Evolutionary conservation across 768 basidiomycete species (phyloP), one percentile per base, ranked within the genome.

Genomic region (Mycena galericulata): DNA sequence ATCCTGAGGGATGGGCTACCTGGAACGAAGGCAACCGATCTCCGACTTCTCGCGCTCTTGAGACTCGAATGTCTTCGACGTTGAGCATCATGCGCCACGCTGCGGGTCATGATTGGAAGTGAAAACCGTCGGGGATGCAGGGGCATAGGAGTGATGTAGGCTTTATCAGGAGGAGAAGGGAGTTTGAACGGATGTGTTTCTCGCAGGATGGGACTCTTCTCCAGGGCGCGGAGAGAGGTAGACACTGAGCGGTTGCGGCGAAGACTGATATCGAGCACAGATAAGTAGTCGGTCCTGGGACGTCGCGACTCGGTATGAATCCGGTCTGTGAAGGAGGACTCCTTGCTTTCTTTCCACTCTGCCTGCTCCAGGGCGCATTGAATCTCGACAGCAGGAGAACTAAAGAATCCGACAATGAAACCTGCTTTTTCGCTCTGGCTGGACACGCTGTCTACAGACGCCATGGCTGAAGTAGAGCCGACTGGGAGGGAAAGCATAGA

Each of bases 321-420:
- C 30, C 70, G 71, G 59, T 74, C 72, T 12, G 59, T 62, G 27
- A 73, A 72, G 18, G 74, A 77, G 24, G 68, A 68, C 24, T 69
- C 65, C 55, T 73, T 67, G 46, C 62, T 56, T 61, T 74, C 73
- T 41, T 67, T 54, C 57, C 66, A 72, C 50, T 70, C 56, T 29
- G 68, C 47, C 32, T 73, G 65, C 36, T 75, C 63, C 29, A 72
- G 54, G 9, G 69, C 62, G 38, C 54, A 49, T 55, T 75, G 79
- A 27, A 79, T 71, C 76, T 86, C 85, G 79, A 80, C 83, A 10
- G 78, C 70, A 22, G 85, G 85, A 45, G 84, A 85, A 40, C 84
- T 84, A 43, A 85, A 78, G 57, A 85, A 79, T 2, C 85, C 85
- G 20, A 84, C 81, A 32, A 82, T 63, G 69, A 85, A 78, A 15